Percentiles rank a stretch among this genome's conserved stretches.
These are phyloP conservation scores for Myriosclerotinia duriaeana DNA, from an alignment of 2,329 filamentous ascomycete species.

Conservation along the genomic window DNA sequence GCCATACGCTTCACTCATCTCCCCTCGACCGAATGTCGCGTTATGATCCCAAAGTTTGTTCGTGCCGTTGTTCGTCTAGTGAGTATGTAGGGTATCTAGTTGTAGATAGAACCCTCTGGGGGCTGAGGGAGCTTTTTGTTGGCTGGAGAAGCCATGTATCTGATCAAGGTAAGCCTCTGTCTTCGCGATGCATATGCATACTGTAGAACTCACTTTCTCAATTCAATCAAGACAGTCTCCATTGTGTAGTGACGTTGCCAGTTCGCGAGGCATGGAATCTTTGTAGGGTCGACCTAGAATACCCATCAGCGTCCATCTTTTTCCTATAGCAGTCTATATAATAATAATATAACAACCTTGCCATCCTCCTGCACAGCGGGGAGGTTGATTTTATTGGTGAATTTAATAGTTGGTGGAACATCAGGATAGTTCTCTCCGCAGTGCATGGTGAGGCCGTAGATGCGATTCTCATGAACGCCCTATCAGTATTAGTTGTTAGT, in stretches of 20 bases:
- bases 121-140: constrained; percentile 97
- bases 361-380: constrained; percentile 83
- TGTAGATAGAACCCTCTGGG: constrained; percentile 71
- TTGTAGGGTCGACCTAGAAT: constrained; percentile 71
- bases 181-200: neutral
- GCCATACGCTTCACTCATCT: constrained; percentile 11
- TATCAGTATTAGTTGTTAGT: constrained; percentile 41
- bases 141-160: constrained; percentile 86
- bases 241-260: constrained; percentile 95
- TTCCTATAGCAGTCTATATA: constrained; percentile 2
- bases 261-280: constrained; percentile 79
- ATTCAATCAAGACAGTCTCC: constrained; percentile 87
- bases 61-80: constrained; percentile 8
- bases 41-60: constrained; percentile 11
- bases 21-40: neutral
- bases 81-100: constrained; percentile 6
- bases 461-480: constrained; percentile 97
- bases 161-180: constrained; percentile 43
- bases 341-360: constrained; percentile 51
- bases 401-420: constrained; percentile 82
- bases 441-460: constrained; percentile 97
- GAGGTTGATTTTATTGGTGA: constrained; percentile 93
- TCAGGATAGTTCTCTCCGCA: constrained; percentile 90
- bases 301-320: neutral
- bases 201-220: constrained; percentile 63